A percentile compares a stretch with the other conserved stretches of the same genome.
These are phyloP conservation scores for Urtica urens DNA, from an alignment of 306 rosid genomes.

Conservation along the genomic window DNA sequence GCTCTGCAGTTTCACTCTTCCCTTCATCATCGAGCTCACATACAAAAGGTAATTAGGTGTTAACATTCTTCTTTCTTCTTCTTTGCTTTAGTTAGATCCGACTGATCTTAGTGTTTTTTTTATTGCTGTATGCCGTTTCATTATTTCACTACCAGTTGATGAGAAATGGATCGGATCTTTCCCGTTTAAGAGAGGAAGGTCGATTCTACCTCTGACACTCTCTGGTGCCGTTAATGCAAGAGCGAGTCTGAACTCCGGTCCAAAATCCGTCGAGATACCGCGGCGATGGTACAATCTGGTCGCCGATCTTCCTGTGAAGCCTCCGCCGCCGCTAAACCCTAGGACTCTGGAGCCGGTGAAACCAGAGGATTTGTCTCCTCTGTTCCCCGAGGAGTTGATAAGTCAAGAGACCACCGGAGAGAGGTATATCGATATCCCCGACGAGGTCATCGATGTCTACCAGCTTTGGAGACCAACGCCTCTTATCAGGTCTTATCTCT, in stretches of 20 bases:
- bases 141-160: constrained; percentile 30
- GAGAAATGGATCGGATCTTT: constrained; percentile 36
- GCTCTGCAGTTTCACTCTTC: constrained; percentile 15
- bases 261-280: constrained; percentile 46
- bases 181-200: constrained; percentile 29
- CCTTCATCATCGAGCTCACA: constrained; percentile 16
- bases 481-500: constrained; percentile 62
- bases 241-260: constrained; percentile 31
- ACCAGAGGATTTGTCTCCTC: constrained; percentile 72
- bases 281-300: constrained; percentile 74
- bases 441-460: constrained; percentile 69
- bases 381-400: constrained; percentile 65
- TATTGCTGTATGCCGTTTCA: not conserved
- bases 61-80: not conserved
- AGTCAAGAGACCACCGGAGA: constrained; percentile 65
- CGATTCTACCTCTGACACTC: constrained; percentile 20
- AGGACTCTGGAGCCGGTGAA: constrained; percentile 55
- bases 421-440: constrained; percentile 66
- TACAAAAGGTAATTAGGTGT: constrained; percentile 32
- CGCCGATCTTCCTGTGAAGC: constrained; percentile 81
- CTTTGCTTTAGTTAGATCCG: not conserved
- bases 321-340: constrained; percentile 88
- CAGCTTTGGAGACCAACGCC: constrained; percentile 95
- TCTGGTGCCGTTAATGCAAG: constrained; percentile 47
- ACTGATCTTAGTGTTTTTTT: not conserved